Evolutionary conservation across 2,329 filamentous ascomycete genomes (phyloP).

Genomic region (Phialophora tarda): DNA sequence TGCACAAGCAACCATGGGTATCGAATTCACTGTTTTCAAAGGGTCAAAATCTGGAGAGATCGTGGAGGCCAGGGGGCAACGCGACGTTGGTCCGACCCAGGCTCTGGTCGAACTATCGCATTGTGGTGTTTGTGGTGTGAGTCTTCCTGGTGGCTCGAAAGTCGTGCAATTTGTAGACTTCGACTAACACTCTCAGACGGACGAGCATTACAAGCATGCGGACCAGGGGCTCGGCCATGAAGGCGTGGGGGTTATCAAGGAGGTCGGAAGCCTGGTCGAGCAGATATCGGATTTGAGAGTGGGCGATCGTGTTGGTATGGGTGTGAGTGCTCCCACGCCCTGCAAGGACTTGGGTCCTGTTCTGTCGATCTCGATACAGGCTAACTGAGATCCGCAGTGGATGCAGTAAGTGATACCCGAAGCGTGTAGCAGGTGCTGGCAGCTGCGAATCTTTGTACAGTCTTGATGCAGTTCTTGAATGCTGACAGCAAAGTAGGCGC

Average conservation of each 20-base stretch:
- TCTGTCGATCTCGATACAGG: neutral
- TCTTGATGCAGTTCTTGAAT: neutral
- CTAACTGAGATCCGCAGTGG: neutral
- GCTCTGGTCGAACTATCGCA: slow-evolving; percentile 33
- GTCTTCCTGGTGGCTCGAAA: neutral
- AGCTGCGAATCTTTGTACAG: neutral
- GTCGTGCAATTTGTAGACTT: neutral
- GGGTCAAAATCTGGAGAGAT: slow-evolving; percentile 33
- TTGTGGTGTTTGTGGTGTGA: slow-evolving; percentile 34
- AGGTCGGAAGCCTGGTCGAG: slow-evolving; percentile 35
- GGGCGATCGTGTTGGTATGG: slow-evolving; percentile 38
- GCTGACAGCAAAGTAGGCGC: slow-evolving; percentile 1
- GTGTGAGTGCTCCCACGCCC: slow-evolving; percentile 1
- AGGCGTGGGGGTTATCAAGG: slow-evolving; percentile 38
- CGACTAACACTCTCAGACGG: slow-evolving; percentile 23
- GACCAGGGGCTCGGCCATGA: slow-evolving; percentile 40
- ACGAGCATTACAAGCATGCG: slow-evolving; percentile 32
- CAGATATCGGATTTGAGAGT: slow-evolving; percentile 31
- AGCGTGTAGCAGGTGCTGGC: neutral
- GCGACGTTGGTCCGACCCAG: slow-evolving; percentile 30
- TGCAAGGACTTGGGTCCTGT: neutral
- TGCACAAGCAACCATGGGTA: slow-evolving; percentile 25
- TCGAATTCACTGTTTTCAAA: slow-evolving; percentile 37
- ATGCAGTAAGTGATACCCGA: neutral
- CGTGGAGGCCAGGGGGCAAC: slow-evolving; percentile 29